These are phyloP conservation scores for Hanseniaspora valbyensis DNA, from an alignment of 805 yeast genomes.

Conservation along the genomic window DNA sequence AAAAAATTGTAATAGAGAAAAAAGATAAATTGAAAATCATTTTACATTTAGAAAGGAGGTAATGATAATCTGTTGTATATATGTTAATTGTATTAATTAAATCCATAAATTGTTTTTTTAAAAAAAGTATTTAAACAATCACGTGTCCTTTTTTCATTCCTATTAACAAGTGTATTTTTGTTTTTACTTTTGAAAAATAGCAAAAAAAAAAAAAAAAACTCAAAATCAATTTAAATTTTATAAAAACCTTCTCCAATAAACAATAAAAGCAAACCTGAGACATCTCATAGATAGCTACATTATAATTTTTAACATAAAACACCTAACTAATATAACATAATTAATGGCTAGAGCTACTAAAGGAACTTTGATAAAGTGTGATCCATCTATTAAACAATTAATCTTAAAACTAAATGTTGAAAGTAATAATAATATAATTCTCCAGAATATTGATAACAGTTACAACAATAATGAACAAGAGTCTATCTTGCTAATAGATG, in stretches of 20 bases:
- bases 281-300: neutral
- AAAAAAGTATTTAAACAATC: too few relatives aligned
- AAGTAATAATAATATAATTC: constrained; percentile 52
- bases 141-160: too few relatives aligned
- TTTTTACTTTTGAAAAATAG: too few relatives aligned
- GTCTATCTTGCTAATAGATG: constrained; percentile 51
- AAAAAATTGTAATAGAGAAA: neutral
- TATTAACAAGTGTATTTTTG: too few relatives aligned
- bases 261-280: neutral
- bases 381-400: constrained; percentile 84
- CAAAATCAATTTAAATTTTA: too few relatives aligned
- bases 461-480: constrained; percentile 34
- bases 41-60: neutral
- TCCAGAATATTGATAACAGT: constrained; percentile 79
- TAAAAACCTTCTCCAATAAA: too few relatives aligned
- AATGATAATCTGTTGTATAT: neutral
- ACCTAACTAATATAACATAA: neutral
- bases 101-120: neutral
- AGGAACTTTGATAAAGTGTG: constrained; percentile 54
- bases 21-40: neutral
- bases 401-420: constrained; percentile 72
- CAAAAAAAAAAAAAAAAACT: too few relatives aligned
- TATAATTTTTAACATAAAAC: neutral
- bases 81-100: neutral
- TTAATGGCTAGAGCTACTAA: constrained; percentile 45